Percentiles rank a stretch among this genome's conserved stretches.
Evolutionary conservation across 2,329 filamentous ascomycete genomes (phyloP).

Genomic region (Didymella pinodella): DNA sequence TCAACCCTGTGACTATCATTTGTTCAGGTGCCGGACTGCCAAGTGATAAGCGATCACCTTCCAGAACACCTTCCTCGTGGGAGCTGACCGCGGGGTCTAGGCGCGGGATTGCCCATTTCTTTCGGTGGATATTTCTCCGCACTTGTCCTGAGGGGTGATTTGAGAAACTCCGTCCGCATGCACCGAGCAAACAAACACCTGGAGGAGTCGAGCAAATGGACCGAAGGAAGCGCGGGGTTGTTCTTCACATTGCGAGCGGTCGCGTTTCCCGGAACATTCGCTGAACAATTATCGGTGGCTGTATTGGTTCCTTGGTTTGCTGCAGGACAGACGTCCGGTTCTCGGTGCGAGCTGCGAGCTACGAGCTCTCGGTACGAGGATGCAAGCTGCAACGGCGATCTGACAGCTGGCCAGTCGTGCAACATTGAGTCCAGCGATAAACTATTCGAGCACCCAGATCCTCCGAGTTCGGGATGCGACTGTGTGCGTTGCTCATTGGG

Average conservation of each 20-base stretch:
- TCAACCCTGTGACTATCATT: conserved; percentile 21
- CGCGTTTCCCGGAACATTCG: conserved; percentile 6
- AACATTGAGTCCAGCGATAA: conserved; percentile 12
- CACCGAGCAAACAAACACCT: not conserved
- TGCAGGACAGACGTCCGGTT: conserved; percentile 11
- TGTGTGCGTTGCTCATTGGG: conserved; percentile 9
- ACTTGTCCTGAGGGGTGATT: conserved; percentile 9
- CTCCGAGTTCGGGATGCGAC: conserved; percentile 7
- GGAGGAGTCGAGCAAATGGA: not conserved
- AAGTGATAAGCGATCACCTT: conserved; percentile 17
- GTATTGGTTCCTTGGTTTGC: conserved; percentile 12
- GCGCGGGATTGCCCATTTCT: conserved; percentile 15
- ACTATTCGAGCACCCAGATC: conserved; percentile 3
- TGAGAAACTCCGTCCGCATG: conserved; percentile 15
- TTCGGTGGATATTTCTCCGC: conserved; percentile 22
- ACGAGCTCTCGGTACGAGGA: conserved; percentile 7
- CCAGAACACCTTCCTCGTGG: conserved; percentile 20
- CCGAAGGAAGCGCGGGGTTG: conserved; percentile 5
- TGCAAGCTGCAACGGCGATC: conserved; percentile 17
- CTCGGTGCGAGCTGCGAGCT: conserved; percentile 20
- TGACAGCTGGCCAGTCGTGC: conserved; percentile 19
- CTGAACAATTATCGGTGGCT: conserved; percentile 15
- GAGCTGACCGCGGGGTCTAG: conserved; percentile 18
- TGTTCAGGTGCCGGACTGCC: conserved; percentile 7
- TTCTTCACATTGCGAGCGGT: not conserved